phyloP scores from a whole-genome alignment of 108 stramenopile genomes.

The Cylindrotheca fusiformis region DNA sequence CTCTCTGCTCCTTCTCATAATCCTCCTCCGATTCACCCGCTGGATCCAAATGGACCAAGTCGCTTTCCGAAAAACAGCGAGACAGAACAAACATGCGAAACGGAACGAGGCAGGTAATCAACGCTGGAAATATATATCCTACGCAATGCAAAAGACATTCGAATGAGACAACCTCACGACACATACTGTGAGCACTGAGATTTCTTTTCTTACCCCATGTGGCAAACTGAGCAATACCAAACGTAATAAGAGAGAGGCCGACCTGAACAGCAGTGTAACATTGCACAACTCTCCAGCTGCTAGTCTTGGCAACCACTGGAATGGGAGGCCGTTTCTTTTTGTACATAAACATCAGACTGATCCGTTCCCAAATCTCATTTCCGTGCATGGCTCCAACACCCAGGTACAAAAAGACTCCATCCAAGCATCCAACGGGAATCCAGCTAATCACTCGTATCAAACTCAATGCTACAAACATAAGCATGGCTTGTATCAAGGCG shows the following conservation, averaged over 20 bases:
- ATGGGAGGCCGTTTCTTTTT: constrained; percentile 53
- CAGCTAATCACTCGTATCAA: constrained; percentile 32
- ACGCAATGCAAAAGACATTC: too few relatives aligned
- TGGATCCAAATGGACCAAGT: constrained; percentile 46
- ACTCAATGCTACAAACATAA: constrained; percentile 51
- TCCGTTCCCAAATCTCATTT: constrained; percentile 86
- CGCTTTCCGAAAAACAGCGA: constrained; percentile 24
- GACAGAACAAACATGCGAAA: constrained; percentile 35
- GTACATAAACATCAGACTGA: constrained; percentile 46
- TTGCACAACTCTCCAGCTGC: constrained; percentile 37
- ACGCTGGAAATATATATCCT: constrained; percentile 39
- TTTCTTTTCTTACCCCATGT: constrained; percentile 8
- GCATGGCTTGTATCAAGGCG: constrained; percentile 29
- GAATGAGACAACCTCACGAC: too few relatives aligned
- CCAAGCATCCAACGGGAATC: constrained; percentile 51
- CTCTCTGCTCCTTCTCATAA: constrained; percentile 25
- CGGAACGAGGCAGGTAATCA: constrained; percentile 41
- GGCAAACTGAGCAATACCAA: constrained; percentile 37
- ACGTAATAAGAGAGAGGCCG: constrained; percentile 37
- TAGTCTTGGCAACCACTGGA: constrained; percentile 52
- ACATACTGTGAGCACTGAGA: too few relatives aligned
- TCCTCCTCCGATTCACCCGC: constrained; percentile 33
- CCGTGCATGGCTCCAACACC: constrained; percentile 77
- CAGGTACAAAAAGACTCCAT: constrained; percentile 86
- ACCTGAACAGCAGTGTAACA: constrained; percentile 79